Conservation (phyloP, 306 rosid species). For the Sphenostylis stenocarpa region DNA sequence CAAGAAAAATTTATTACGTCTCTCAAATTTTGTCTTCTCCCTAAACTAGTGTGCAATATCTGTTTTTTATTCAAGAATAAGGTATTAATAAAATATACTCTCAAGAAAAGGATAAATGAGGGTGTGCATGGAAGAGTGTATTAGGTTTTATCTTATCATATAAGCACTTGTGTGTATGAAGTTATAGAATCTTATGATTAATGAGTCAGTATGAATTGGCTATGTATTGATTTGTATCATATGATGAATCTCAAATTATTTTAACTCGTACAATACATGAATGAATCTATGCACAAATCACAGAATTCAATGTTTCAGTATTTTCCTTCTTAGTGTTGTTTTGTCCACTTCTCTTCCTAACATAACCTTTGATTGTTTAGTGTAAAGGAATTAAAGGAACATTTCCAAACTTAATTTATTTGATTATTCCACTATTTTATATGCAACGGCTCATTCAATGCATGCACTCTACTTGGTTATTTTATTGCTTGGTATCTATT, state of each 20-base stretch:
- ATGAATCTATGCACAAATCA: background rate
- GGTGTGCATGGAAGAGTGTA: background rate
- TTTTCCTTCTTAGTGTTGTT: background rate
- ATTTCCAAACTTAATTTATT: background rate
- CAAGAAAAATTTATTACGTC: background rate
- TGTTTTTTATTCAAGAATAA: background rate
- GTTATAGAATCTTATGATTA: too few species aligned
- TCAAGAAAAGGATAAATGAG: background rate
- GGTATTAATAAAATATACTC: background rate
- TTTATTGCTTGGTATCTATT: background rate
- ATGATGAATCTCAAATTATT: background rate
- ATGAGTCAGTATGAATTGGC: too few species aligned
- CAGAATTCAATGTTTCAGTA: background rate
- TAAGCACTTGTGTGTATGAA: too few species aligned
- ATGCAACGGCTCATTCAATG: background rate
- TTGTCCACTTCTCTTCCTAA: background rate
- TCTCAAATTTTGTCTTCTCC: background rate
- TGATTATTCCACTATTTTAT: background rate
- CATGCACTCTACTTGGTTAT: too few species aligned
- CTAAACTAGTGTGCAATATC: background rate
- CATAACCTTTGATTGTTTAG: background rate
- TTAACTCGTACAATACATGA: background rate
- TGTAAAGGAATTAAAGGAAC: background rate
- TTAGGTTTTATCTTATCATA: too few species aligned
- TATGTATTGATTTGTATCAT: background rate